A percentile compares a stretch with the other conserved stretches of the same genome.
phyloP scores from a whole-genome alignment of 768 basidiomycete genomes.

The Leccinum incarnatum region DNA sequence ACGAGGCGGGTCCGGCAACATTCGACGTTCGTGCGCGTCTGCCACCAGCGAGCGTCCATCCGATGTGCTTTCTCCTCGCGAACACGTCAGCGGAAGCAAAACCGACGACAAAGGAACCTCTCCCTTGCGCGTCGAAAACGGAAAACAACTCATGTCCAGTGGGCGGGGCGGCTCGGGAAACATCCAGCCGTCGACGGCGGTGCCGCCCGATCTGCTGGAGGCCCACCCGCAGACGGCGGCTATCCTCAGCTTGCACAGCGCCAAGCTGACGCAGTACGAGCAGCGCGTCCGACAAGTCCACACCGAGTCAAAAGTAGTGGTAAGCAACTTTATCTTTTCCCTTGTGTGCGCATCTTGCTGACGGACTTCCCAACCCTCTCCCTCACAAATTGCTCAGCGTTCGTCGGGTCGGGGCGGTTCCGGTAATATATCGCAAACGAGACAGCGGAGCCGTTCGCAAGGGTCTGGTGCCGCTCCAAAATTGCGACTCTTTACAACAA shows the following conservation, averaged over 20 bases:
- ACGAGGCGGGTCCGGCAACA: conserved; percentile 24
- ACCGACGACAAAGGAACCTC: background rate
- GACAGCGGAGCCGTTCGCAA: conserved; percentile 9
- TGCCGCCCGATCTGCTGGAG: conserved; percentile 1
- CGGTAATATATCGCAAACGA: conserved; percentile 23
- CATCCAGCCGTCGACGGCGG: conserved; percentile 9
- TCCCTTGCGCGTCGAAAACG: background rate
- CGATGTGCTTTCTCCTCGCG: background rate
- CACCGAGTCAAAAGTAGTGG: conserved; percentile 16
- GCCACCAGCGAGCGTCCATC: background rate
- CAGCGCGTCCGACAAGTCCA: conserved; percentile 11
- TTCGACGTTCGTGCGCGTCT: conserved; percentile 2
- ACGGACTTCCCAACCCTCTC: background rate
- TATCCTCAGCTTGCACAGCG: conserved; percentile 21
- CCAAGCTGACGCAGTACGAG: conserved; percentile 16
- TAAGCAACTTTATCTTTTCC: conserved; percentile 8
- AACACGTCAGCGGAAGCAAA: background rate
- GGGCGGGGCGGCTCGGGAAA: conserved; percentile 29
- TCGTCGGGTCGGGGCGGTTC: conserved; percentile 29
- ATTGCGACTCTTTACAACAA: conserved; percentile 12
- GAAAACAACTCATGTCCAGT: conserved; percentile 17
- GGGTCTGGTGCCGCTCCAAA: background rate
- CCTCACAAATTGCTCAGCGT: conserved; percentile 7
- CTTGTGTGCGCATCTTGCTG: background rate
- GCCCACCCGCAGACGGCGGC: conserved; percentile 24